These are phyloP conservation scores for Straminergon stramineum DNA, from an alignment of 225 moss, liverwort and hornwort genomes.

Conservation along the genomic window DNA sequence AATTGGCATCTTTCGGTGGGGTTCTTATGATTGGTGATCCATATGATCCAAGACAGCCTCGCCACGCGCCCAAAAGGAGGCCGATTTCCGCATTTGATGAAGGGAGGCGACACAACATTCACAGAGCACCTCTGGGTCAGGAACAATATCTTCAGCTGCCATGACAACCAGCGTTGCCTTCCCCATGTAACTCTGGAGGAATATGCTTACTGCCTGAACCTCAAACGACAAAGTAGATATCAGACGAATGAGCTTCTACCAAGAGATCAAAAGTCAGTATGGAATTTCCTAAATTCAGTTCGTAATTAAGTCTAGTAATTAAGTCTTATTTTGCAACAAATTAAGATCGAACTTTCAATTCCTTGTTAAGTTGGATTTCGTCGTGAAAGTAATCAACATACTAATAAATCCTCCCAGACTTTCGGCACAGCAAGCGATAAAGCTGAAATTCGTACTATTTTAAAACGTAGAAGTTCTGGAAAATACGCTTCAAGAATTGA, in stretches of 20 bases:
- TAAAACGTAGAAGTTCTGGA: neutral
- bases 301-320: neutral
- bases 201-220: constrained; percentile 51
- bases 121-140: constrained; percentile 63
- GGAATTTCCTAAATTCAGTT: neutral
- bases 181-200: constrained; percentile 70
- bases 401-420: neutral
- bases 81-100: constrained; percentile 45
- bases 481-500: neutral
- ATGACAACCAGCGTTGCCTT: constrained; percentile 45
- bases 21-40: neutral
- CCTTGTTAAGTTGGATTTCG: neutral
- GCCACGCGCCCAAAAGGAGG: neutral
- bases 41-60: neutral
- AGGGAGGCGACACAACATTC: constrained; percentile 45
- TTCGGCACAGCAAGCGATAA: neutral
- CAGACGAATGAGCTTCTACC: neutral
- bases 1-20: neutral
- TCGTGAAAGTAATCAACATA: neutral
- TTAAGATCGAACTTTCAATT: neutral
- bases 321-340: neutral
- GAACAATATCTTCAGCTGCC: constrained; percentile 38
- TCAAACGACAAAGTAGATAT: neutral
- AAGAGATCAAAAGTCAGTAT: neutral
- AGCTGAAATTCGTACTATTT: no score